phyloP scores from a whole-genome alignment of 2,329 filamentous ascomycete species.

The Aureobasidium musti region DNA sequence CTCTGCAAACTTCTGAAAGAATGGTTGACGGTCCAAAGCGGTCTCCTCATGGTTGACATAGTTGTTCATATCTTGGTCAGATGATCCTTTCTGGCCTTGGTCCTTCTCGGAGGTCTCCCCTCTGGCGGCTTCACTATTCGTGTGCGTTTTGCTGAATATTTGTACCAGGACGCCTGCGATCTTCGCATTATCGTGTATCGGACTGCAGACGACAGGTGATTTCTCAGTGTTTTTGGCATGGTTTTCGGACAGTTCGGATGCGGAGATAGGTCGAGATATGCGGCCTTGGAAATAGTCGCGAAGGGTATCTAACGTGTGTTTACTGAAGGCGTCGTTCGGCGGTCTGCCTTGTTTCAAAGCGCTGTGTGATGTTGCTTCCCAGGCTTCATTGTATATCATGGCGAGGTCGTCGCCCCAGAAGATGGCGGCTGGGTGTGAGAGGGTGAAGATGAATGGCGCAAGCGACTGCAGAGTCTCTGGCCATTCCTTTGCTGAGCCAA shows the following conservation, averaged over 20 bases:
- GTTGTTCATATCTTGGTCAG: not conserved
- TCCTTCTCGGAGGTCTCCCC: not conserved
- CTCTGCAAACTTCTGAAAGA: conserved; percentile 50
- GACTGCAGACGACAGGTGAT: conserved; percentile 36
- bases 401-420: conserved; percentile 47
- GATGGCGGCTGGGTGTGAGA: conserved; percentile 47
- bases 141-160: conserved; percentile 29
- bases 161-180: conserved; percentile 35
- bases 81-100: not conserved
- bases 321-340: conserved; percentile 40
- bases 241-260: conserved; percentile 32
- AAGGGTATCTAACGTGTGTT: conserved; percentile 43
- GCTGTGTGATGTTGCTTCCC: conserved; percentile 43
- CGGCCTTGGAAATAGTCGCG: conserved; percentile 37
- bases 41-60: not conserved
- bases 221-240: conserved; percentile 16
- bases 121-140: not conserved
- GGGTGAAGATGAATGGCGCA: conserved; percentile 42
- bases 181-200: conserved; percentile 29
- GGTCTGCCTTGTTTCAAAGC: conserved; percentile 42
- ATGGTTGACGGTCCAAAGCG: conserved; percentile 43
- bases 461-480: conserved; percentile 37
- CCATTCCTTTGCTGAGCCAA: conserved; percentile 44
- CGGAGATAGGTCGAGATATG: conserved; percentile 33
- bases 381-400: conserved; percentile 47